Percentiles rank a stretch among this genome's conserved stretches.
These are phyloP conservation scores for Allomyces macrogynus DNA, from an alignment of 192 early-diverging fungal genomes.

Conservation along the genomic window DNA sequence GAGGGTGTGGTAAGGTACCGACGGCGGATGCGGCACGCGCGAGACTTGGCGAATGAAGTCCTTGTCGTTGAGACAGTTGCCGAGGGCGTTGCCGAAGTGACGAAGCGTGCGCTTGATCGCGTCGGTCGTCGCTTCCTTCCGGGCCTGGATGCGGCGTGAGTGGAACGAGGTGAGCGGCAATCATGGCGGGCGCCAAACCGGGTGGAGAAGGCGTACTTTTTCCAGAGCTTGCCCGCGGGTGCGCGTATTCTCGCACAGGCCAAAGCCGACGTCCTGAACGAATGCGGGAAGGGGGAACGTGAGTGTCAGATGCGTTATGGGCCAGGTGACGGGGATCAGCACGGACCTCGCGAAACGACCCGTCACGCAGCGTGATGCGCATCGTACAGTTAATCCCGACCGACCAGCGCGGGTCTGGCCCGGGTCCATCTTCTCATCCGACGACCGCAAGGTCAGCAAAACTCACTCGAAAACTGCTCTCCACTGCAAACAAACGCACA, in stretches of 20 bases:
- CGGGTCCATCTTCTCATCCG: conserved; percentile 6
- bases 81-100: conserved; percentile 64
- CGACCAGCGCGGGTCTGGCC: conserved; percentile 29
- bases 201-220: conserved; percentile 29
- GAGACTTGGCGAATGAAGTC: conserved; percentile 24
- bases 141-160: conserved; percentile 24
- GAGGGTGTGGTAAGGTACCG: too few species aligned
- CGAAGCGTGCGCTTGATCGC: conserved; percentile 70
- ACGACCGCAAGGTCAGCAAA: too few species aligned
- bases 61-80: conserved; percentile 76
- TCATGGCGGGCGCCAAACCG: neutral
- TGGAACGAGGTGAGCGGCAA: neutral
- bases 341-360: conserved; percentile 57
- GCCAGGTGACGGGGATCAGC: too few species aligned
- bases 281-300: too few species aligned
- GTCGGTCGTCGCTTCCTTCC: conserved; percentile 82
- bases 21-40: conserved; percentile 5
- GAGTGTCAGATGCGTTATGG: too few species aligned
- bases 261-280: conserved; percentile 66
- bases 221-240: conserved; percentile 62
- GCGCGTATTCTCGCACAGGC: conserved; percentile 50
- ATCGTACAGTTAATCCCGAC: conserved; percentile 57
- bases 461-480: too few species aligned
- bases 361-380: conserved; percentile 68
- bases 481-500: conserved; percentile 25